Evolutionary conservation across 129 eudicot species (phyloP).

Genomic region (Chrysanthemum lavandulifolium): DNA sequence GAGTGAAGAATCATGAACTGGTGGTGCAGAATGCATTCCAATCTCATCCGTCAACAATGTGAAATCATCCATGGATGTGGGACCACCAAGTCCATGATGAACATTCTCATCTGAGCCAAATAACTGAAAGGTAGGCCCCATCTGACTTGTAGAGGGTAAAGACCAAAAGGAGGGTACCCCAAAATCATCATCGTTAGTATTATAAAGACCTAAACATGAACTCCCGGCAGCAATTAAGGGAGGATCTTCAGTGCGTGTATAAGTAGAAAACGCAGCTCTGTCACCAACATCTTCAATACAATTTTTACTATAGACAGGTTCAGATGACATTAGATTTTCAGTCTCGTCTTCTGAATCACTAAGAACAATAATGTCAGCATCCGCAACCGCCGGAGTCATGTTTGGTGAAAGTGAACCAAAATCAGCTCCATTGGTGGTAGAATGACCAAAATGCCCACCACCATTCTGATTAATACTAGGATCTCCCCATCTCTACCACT

Average conservation of each 20-base stretch:
- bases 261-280: conserved; percentile 5
- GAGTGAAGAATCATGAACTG: conserved; percentile 50
- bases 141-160: conserved; percentile 59
- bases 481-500: conserved; percentile 83
- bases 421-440: conserved; percentile 53
- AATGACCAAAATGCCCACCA: conserved; percentile 55
- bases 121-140: conserved; percentile 63
- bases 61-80: conserved; percentile 51
- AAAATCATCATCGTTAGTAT: conserved; percentile 55
- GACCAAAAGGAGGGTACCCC: conserved; percentile 59
- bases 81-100: conserved; percentile 40
- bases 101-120: conserved; percentile 63
- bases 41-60: conserved; percentile 46
- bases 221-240: conserved; percentile 35
- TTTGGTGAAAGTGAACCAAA: conserved; percentile 65
- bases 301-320: not conserved
- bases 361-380: conserved; percentile 65
- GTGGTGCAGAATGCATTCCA: conserved; percentile 51
- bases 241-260: conserved; percentile 47
- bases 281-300: conserved; percentile 4
- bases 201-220: conserved; percentile 62
- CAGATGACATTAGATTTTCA: conserved; percentile 26
- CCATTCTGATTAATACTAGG: conserved; percentile 77
- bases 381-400: conserved; percentile 39
- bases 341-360: conserved; percentile 92